Conservation (phyloP, 129 eudicot species). For the Gnaphalium uliginosum region DNA sequence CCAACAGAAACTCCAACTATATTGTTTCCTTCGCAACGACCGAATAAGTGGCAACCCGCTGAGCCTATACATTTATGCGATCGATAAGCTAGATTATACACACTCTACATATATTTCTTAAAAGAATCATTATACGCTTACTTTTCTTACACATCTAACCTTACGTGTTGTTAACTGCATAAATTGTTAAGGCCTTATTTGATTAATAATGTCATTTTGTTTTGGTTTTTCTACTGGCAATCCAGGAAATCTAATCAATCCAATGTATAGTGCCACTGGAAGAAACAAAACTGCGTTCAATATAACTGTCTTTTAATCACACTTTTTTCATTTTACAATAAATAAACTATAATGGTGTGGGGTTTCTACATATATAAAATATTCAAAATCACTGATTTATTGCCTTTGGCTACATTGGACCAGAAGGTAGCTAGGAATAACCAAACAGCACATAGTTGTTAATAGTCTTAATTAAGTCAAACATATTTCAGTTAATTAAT, state of each 20-base stretch:
- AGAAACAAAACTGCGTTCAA: background rate
- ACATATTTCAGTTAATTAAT: background rate
- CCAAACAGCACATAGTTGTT: background rate
- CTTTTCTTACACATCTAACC: background rate
- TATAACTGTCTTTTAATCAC: background rate
- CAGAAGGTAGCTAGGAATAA: background rate
- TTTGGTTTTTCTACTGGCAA: no score
- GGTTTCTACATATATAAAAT: background rate
- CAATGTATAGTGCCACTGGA: background rate
- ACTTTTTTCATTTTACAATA: background rate
- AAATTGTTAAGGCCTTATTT: no score
- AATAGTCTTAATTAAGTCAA: background rate
- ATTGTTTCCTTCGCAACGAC: constrained; percentile 55
- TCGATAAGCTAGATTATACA: background rate
- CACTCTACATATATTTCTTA: background rate
- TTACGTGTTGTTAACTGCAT: no score
- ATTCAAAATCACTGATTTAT: background rate
- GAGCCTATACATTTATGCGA: constrained; percentile 30
- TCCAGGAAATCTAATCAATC: background rate
- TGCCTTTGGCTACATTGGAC: background rate
- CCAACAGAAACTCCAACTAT: constrained; percentile 52
- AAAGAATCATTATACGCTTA: no score
- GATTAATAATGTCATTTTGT: no score
- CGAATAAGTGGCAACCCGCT: constrained; percentile 45
- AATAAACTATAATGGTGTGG: background rate